Evolutionary conservation across 1,284 basidiomycete species (phyloP), one percentile per base, ranked within the genome.

Genomic region (Cryptococcus sp.): DNA sequence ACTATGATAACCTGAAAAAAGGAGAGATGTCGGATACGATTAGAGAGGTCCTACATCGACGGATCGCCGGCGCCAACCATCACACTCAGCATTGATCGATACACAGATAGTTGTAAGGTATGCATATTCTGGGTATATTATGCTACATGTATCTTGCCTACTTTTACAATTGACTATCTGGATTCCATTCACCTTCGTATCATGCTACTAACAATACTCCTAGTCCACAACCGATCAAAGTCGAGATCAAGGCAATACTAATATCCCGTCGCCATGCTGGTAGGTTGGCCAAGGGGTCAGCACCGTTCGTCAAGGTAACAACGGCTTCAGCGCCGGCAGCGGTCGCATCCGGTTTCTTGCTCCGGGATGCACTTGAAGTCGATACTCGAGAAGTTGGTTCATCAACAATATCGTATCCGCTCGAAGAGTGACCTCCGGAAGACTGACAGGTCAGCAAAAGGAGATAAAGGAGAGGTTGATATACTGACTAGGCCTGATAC

Each of bases 1-100:
- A 76, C 57, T 75, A 72, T 51, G 65, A 73, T 48, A 57, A 61
- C 14, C 50, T 68, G 47, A 58, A 58, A 33, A 72, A 72, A 58
- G 74, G 74, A 4, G 46, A 47, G 4, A 71, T 76, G 68, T 53
- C 64, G 6, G 68, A 70, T 44, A 53, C 63, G 33, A 56, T 73
- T 23, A 59, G 58, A 32, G 52, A 59, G 32, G 59, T 64, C 34
- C 58, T 76, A 14, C 56, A 64, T 30, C 50, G 45, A 10, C 53
- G 64, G 11, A 10, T 46, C 4, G 49, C 23, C 23, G 34, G 34
- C n/a, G 38, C 38, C 38, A 41, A 41, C 38, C 10, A 10, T 41
- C 10, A 10, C 38, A 41, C 38, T 41, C 38, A 41, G n/a, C 38
- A n/a, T 10, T 41, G 38, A 41, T 41, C 38, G 38, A 41, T 41